Conservation (phyloP, 257 asterid genomes). For the Solanum chilense region DNA sequence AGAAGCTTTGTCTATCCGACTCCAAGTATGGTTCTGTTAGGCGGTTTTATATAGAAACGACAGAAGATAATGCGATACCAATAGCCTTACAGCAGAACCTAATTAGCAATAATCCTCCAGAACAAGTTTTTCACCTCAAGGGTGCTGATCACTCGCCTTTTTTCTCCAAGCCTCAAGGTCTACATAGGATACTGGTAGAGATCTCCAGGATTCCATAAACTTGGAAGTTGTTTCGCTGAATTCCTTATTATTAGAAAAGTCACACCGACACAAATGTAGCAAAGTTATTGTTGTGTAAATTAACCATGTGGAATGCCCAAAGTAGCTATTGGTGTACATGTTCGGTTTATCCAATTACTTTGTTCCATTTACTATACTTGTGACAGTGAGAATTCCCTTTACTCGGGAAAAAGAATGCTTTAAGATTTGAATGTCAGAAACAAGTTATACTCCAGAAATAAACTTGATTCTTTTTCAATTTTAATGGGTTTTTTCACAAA, state of each 20-base stretch:
- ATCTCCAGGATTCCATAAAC: conserved; percentile 51
- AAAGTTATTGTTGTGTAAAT: background rate
- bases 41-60: conserved; percentile 66
- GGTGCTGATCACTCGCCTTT: conserved; percentile 97
- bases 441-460: background rate
- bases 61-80: conserved; percentile 87
- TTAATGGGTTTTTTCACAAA: background rate
- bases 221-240: background rate
- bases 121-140: conserved; percentile 59
- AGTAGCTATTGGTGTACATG: background rate
- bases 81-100: conserved; percentile 58
- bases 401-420: background rate
- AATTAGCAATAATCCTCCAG: conserved; percentile 59
- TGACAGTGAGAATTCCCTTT: background rate
- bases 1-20: conserved; percentile 76
- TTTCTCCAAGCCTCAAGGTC: conserved; percentile 95
- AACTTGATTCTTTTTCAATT: background rate
- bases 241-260: background rate
- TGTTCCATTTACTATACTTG: background rate
- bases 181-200: conserved; percentile 70
- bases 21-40: conserved; percentile 68
- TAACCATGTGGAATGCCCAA: background rate
- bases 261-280: background rate
- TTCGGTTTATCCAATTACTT: background rate
- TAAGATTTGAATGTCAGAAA: background rate